Conservation (phyloP, 2,329 filamentous ascomycete genomes). For the Colletotrichum trifolii region DNA sequence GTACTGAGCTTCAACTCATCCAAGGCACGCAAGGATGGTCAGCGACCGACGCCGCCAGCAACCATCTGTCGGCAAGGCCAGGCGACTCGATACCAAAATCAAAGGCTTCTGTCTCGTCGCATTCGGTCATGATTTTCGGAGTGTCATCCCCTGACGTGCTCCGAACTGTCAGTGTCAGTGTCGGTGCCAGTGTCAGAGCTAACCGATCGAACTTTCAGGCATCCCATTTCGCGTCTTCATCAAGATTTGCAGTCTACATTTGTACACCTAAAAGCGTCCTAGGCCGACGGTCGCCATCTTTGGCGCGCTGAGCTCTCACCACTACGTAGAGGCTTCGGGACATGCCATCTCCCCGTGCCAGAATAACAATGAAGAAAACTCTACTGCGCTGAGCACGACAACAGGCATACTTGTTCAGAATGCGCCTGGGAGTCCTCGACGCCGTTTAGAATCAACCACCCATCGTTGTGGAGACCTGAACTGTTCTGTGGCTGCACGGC, state of each 20-base stretch:
- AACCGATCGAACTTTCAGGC: too few species aligned
- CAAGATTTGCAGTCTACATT: neutral
- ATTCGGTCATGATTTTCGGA: slow-evolving; percentile 1
- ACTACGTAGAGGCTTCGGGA: neutral
- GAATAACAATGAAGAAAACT: neutral
- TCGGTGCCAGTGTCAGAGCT: too few species aligned
- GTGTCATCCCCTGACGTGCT: too few species aligned
- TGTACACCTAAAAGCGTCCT: too few species aligned
- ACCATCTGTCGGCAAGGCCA: neutral
- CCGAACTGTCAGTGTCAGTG: too few species aligned
- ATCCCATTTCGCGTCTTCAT: too few species aligned
- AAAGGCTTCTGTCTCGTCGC: slow-evolving; percentile 9
- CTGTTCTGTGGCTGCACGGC: slow-evolving; percentile 5
- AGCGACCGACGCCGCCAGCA: neutral
- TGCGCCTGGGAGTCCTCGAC: neutral
- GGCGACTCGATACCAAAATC: neutral
- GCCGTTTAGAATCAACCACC: neutral
- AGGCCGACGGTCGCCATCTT: too few species aligned
- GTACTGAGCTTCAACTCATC: too few species aligned
- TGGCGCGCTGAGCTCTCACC: too few species aligned
- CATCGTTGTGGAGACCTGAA: slow-evolving; percentile 1
- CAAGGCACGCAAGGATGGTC: neutral
- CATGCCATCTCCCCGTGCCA: neutral
- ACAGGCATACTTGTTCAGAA: neutral
- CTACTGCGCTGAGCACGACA: neutral